Base-by-base conservation (phyloP, 805 yeast genomes). In the Scheffersomyces stipitis region DNA sequence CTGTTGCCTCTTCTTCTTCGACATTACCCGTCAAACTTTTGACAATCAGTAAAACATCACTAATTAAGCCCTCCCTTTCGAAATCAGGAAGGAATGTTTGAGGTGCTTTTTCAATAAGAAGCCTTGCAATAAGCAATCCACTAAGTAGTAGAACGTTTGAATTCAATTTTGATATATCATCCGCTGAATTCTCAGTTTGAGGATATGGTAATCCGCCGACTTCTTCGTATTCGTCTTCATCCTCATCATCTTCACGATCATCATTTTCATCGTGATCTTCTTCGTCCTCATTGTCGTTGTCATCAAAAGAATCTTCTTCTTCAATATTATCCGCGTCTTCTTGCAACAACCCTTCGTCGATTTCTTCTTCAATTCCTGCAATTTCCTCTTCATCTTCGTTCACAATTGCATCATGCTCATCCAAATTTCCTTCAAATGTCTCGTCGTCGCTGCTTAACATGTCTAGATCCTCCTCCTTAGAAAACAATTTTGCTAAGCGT, bases 1-100 rank as follows among this genome's bases (percentile, higher is more conserved):
- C n/a, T n/a, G n/a, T n/a, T n/a, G n/a, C n/a, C 23, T 22, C 22
- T 5, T 5, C 6, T 6, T 31, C 15, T 13, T 5, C 24, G 26
- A 14, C 28, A 15, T 9, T 32, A 18, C 36, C 47, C 33, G 48
- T 49, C 33, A 48, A 41, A 30, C 49, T 44, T 17, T 58, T 60
- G 7, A 62, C 36, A 3, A 78, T 57, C 0, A 50, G 40, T 1
- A 60, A 45, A 7, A 74, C 64, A 51, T 82, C 86, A 13, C 71
- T 58, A 3, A 82, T 54, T n/a, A 84, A 58, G 0, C 96, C 96
- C 49, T 87, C 95, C 37, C 85, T 73, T 48, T 76, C 83, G 43
- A 87, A 76, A 6, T 66, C 69, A 0, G 55, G 49, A 4, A 79
- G 50, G 38, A 75, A 80, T 1, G 56, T 40, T 1, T 58, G 61